Percentiles rank a stretch among this genome's conserved stretches.
Evolutionary conservation across 2,329 filamentous ascomycete genomes (phyloP).

Genomic region (Pseudohalonectria lignicola): DNA sequence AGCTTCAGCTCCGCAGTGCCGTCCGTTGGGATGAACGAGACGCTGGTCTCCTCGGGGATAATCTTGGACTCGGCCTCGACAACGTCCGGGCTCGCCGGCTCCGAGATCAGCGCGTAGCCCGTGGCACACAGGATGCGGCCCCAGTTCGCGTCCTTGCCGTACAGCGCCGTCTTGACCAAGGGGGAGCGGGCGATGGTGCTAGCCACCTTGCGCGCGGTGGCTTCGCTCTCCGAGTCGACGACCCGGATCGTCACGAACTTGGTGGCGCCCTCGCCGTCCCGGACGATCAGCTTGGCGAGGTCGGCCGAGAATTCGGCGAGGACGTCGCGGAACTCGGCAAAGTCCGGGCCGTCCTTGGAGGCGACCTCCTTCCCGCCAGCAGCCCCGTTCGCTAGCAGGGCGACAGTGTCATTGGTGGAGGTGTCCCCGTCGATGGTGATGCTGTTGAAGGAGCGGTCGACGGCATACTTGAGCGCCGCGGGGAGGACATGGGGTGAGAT

Average conservation of each 20-base stretch:
- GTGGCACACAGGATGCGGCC: constrained; percentile 92
- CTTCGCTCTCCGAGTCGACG: constrained; percentile 56
- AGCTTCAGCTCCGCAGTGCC: constrained; percentile 68
- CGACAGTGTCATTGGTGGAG: constrained; percentile 93
- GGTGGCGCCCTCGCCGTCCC: constrained; percentile 93
- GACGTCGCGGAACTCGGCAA: constrained; percentile 56
- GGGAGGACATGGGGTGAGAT: constrained; percentile 59
- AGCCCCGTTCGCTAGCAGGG: constrained; percentile 89
- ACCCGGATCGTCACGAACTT: constrained; percentile 96
- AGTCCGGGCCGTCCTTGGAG: constrained; percentile 46
- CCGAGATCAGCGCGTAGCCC: constrained; percentile 61
- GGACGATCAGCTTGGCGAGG: constrained; percentile 84
- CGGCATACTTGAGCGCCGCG: constrained; percentile 59
- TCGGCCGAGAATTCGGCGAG: constrained; percentile 72
- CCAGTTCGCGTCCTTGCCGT: constrained; percentile 98
- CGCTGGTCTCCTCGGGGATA: constrained; percentile 58
- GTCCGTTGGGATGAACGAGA: constrained; percentile 69
- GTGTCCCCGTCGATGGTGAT: constrained; percentile 97
- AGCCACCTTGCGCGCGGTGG: constrained; percentile 67
- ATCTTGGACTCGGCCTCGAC: constrained; percentile 34
- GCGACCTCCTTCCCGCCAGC: constrained; percentile 61
- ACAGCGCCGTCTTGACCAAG: constrained; percentile 92
- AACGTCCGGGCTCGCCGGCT: constrained; percentile 48
- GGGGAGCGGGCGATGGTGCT: constrained; percentile 83
- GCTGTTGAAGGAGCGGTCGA: constrained; percentile 84